Evolutionary conservation across 75 land plant genomes (phyloP).

Genomic region (Picea glauca): DNA sequence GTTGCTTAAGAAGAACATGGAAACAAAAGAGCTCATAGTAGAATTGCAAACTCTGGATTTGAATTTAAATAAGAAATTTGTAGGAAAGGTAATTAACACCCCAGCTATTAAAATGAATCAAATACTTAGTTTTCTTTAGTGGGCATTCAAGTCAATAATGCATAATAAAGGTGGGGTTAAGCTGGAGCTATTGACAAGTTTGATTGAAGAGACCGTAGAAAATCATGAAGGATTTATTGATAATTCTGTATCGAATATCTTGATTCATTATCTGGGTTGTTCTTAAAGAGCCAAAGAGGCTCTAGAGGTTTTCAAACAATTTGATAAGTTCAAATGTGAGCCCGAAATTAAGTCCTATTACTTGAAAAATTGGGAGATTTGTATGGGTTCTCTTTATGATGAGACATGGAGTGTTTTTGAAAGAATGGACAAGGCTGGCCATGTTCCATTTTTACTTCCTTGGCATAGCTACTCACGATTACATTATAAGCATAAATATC

Average conservation of each 20-base stretch:
- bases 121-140: slow-evolving; percentile 39
- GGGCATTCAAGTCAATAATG: slow-evolving; percentile 24
- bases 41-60: slow-evolving; percentile 28
- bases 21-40: slow-evolving; percentile 28
- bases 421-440: slow-evolving; percentile 41
- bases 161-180: slow-evolving; percentile 13
- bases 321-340: slow-evolving; percentile 40
- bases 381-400: slow-evolving; percentile 23
- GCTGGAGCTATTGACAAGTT: slow-evolving; percentile 46
- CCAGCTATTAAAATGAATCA: slow-evolving; percentile 22
- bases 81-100: slow-evolving; percentile 31
- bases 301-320: slow-evolving; percentile 49
- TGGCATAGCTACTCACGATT: slow-evolving; percentile 55
- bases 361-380: slow-evolving; percentile 39
- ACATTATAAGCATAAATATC: slow-evolving; percentile 59
- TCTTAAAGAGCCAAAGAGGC: slow-evolving; percentile 43
- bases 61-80: slow-evolving; percentile 35
- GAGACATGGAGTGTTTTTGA: slow-evolving; percentile 39
- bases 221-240: slow-evolving; percentile 28
- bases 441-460: slow-evolving; percentile 46
- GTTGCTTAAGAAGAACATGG: slow-evolving; percentile 29
- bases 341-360: slow-evolving; percentile 39
- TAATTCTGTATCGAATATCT: slow-evolving; percentile 33
- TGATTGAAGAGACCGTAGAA: slow-evolving; percentile 45
- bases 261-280: slow-evolving; percentile 29